These are phyloP conservation scores for Mucor mucedo DNA, from an alignment of 371 early-diverging fungal genomes.

Conservation along the genomic window DNA sequence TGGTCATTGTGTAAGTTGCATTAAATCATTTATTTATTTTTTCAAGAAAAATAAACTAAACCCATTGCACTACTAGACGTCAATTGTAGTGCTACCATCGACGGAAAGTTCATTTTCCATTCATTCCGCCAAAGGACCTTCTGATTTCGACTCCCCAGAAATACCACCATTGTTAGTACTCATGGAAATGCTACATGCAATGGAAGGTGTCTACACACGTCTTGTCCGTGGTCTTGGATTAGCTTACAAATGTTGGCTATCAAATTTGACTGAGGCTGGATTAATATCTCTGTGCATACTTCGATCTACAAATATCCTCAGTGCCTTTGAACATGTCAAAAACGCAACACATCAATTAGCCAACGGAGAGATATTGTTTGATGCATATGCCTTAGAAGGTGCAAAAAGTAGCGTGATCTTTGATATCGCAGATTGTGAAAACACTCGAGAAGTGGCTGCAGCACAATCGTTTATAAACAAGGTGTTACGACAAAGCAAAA, in stretches of 20 bases:
- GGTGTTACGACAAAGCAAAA: slow-evolving; percentile 46
- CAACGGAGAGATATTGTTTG: slow-evolving; percentile 37
- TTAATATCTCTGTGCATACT: slow-evolving; percentile 51
- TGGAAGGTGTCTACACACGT: slow-evolving; percentile 61
- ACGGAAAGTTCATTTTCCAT: slow-evolving; percentile 61
- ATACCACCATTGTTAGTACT: slow-evolving; percentile 55
- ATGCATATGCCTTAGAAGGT: slow-evolving; percentile 52
- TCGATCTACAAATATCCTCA: slow-evolving; percentile 53
- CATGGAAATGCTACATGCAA: slow-evolving; percentile 54
- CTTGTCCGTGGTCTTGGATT: slow-evolving; percentile 62
- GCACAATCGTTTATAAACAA: slow-evolving; percentile 54
- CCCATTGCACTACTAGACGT: slow-evolving; percentile 26
- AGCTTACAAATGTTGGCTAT: slow-evolving; percentile 54
- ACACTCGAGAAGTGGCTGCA: slow-evolving; percentile 49
- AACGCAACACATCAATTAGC: slow-evolving; percentile 45
- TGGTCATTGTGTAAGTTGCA: slow-evolving; percentile 38
- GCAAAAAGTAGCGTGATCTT: slow-evolving; percentile 63
- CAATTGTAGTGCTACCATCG: slow-evolving; percentile 50
- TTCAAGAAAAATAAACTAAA: not conserved
- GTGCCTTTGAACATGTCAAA: slow-evolving; percentile 50
- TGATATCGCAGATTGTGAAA: slow-evolving; percentile 54
- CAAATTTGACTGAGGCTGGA: slow-evolving; percentile 46
- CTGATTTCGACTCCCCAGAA: slow-evolving; percentile 53
- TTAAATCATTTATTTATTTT: not conserved
- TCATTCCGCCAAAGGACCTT: slow-evolving; percentile 48